Evolutionary conservation across 2,329 filamentous ascomycete species (phyloP), one percentile per base, ranked within the genome.

Genomic region (Teratosphaeria destructans): DNA sequence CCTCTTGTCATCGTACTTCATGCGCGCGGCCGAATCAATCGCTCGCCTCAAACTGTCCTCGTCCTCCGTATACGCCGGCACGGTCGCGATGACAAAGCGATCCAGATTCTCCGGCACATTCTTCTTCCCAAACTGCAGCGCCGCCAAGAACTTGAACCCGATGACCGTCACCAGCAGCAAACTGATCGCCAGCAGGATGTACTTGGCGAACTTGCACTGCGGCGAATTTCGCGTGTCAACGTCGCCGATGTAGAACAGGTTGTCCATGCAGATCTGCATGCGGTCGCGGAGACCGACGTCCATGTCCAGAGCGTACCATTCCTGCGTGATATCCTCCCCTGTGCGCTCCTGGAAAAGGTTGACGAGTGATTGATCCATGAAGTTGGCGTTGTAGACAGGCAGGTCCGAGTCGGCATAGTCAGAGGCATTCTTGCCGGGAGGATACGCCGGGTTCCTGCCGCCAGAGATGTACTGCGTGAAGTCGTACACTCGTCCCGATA

Each of bases 1-100:
- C 69, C 94, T 90, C 79, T 99, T 99, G 73, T 99, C 93, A 70
- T 99, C 94, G 71, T 99, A 99, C 66, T 86, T 86, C 91, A 96
- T 96, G 62, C 91, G 84, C 32, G 94, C 92, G 61, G 90, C 89
- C 0, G 94, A 99, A 73, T 99, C 94, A 68, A 99, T 96, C 61
- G 94, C 94, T 80, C 93, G 92, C 59, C 94, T 90, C 29, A 99
- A 81, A 39, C 93, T 97, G 0, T 99, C 95, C 74, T 99, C 95
- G 71, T 97, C 94, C 78, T 99, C 94, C 0, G 94, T 99, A 70
- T 99, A 99, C 1, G 91, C 94, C 0, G 94, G 94, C 61, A 99
- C 93, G 74, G 96, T 95, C 71, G 90, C 95, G 75, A 99, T 96
- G 73, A 99, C 82, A 73, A 99, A 99, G 73, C 99, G 99, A 76